Conservation (phyloP, 2,329 filamentous ascomycete genomes). For the Dichotomopilus funicola region DNA sequence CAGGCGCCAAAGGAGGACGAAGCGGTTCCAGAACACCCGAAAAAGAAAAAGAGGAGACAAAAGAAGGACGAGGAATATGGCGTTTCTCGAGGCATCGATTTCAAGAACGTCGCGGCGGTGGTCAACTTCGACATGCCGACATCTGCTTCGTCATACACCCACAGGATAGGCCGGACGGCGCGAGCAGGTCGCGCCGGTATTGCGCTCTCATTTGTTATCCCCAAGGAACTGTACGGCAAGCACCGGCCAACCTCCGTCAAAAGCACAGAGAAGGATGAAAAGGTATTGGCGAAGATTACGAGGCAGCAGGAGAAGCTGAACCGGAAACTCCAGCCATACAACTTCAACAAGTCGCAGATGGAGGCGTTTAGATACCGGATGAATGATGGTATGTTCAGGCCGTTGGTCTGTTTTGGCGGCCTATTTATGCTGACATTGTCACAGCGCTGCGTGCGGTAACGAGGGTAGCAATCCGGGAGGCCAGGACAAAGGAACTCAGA, state of each 20-base stretch:
- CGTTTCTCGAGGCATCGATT: slow-evolving; percentile 89
- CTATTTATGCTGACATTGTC: neutral
- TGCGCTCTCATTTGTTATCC: slow-evolving; percentile 91
- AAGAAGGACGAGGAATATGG: slow-evolving; percentile 82
- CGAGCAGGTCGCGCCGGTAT: slow-evolving; percentile 88
- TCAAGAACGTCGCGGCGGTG: slow-evolving; percentile 88
- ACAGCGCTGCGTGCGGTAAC: slow-evolving; percentile 70
- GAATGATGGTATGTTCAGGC: slow-evolving; percentile 57
- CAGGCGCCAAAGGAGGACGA: slow-evolving; percentile 27
- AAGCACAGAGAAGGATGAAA: slow-evolving; percentile 75
- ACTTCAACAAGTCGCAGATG: slow-evolving; percentile 90
- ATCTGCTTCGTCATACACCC: slow-evolving; percentile 88
- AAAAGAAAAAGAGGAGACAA: slow-evolving; percentile 56
- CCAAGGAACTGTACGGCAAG: slow-evolving; percentile 73
- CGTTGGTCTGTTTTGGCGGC: neutral
- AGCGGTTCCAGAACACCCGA: slow-evolving; percentile 28
- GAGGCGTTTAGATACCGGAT: slow-evolving; percentile 93
- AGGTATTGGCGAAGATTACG: slow-evolving; percentile 71
- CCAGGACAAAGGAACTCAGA: slow-evolving; percentile 77
- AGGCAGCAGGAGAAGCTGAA: slow-evolving; percentile 72
- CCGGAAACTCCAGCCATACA: slow-evolving; percentile 80
- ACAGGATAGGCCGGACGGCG: slow-evolving; percentile 89
- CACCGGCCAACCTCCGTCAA: slow-evolving; percentile 79
- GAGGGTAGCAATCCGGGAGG: slow-evolving; percentile 81
- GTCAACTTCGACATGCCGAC: slow-evolving; percentile 95